Percentiles rank a stretch among this genome's conserved stretches.
phyloP scores from a whole-genome alignment of 2,329 filamentous ascomycete species.

The Neonectria ditissima region DNA sequence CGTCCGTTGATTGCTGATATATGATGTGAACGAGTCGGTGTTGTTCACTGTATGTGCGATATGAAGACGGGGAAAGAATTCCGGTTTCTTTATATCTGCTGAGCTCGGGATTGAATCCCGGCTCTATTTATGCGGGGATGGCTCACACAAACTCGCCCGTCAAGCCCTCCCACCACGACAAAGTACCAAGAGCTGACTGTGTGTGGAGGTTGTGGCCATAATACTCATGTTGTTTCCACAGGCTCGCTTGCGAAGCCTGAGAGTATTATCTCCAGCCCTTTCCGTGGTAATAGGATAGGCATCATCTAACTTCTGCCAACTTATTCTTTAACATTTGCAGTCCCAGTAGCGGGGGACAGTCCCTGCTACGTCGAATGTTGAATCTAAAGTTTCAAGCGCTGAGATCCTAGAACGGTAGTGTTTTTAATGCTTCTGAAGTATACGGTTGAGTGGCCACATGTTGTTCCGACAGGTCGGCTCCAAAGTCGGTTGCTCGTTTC shows the following conservation, averaged over 20 bases:
- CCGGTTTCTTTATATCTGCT: not conserved
- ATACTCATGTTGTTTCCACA: not conserved
- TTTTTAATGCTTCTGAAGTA: not conserved
- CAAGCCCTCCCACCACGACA: not conserved
- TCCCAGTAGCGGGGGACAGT: too few species aligned
- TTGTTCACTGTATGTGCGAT: too few species aligned
- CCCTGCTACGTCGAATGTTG: not conserved
- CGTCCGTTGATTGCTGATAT: too few species aligned
- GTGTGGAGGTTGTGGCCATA: not conserved
- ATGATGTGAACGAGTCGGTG: too few species aligned
- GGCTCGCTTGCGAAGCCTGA: not conserved
- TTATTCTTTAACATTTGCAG: not conserved
- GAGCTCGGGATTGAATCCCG: too few species aligned
- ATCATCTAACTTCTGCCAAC: too few species aligned
- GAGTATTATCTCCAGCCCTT: too few species aligned
- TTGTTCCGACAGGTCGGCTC: not conserved
- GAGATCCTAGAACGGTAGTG: not conserved
- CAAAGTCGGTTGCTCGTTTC: not conserved
- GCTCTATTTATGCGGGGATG: too few species aligned
- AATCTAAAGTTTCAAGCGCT: not conserved
- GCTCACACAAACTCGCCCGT: too few species aligned
- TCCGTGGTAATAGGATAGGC: too few species aligned
- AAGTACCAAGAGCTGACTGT: not conserved
- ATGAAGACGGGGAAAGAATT: too few species aligned
- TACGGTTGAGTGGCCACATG: not conserved